These are phyloP conservation scores for Rhodotorula sp. DNA, from an alignment of 1,284 basidiomycete species.

Conservation along the genomic window DNA sequence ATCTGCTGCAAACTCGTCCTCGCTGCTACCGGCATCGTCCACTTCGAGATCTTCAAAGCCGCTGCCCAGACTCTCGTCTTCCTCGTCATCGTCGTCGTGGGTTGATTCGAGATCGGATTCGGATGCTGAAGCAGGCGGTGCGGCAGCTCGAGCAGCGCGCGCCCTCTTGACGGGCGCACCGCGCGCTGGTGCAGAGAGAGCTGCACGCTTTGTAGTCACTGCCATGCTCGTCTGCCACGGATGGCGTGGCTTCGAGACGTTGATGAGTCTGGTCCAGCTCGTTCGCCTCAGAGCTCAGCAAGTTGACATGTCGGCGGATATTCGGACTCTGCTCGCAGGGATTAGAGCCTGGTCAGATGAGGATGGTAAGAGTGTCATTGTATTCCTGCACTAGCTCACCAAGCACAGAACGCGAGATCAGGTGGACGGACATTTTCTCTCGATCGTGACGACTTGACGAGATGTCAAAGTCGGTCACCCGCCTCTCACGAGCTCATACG, in stretches of 20 bases:
- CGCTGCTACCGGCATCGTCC: constrained; percentile 27
- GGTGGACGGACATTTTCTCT: no score
- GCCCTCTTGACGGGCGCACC: constrained; percentile 2
- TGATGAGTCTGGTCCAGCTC: not conserved
- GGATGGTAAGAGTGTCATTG: no score
- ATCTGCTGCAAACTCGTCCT: constrained; percentile 44
- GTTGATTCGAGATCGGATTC: constrained; percentile 27
- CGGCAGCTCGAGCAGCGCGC: not conserved
- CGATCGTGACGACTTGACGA: no score
- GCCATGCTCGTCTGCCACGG: not conserved
- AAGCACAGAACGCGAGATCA: no score
- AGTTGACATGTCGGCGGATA: no score
- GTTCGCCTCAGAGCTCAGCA: not conserved
- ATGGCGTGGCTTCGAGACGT: not conserved
- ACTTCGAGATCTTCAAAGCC: constrained; percentile 2
- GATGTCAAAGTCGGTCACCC: not conserved
- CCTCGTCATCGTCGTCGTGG: not conserved
- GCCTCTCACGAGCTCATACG: not conserved
- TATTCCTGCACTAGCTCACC: no score
- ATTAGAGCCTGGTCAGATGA: no score
- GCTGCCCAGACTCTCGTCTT: constrained; percentile 7
- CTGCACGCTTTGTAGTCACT: not conserved
- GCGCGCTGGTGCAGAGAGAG: not conserved
- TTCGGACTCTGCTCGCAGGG: no score
- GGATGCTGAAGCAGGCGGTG: not conserved